Evolutionary conservation across 176 grass and related monocot species (phyloP), one percentile per base, ranked within the genome.

Genomic region (Otatea glauca): DNA sequence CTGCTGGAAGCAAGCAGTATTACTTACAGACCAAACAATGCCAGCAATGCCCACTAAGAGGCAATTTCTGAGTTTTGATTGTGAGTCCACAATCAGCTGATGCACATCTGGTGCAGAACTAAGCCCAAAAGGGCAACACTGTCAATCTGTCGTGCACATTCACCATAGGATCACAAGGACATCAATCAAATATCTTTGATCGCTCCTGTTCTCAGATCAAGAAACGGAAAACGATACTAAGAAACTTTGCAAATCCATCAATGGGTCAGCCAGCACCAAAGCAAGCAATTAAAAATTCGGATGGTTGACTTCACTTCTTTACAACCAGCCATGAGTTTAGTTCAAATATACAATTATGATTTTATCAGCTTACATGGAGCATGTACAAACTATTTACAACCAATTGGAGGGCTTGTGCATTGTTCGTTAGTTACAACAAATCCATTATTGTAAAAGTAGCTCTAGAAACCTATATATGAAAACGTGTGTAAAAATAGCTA

Each of bases 361-460:
- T 59, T 74, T 65, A 72, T 77, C 88, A 84, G 47, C 58, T 79
- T 84, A 75, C 81, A 73, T 27, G 37, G 68, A 38, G n/a, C 69
- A 83, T 83, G 16, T 60, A 87, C 84, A 87, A 29, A 83, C 34
- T 83, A 78, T 77, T 42, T 75, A 80, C 70, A 53, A 80, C 25
- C 63, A 86, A 68, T 24, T 49, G 51, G 50, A 79, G 9, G 50
- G 41, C 9, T 17, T 84, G 71, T 58, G 45, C 53, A 70, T 44
- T 70, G 38, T 65, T 42, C 8, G 1, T 48, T 60, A 37, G 50
- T 20, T 47, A 65, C 78, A 75, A 4, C 38, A 82, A 59, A 44
- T 34, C 70, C 4, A 12, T 75, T 48, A 12, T 59, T 73, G 62
- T 79, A 15, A 48, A 77, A 75, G 72, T 23, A 54, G 8, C 70